phyloP scores from a whole-genome alignment of 2,329 filamentous ascomycete species.

The Bimuria novae-zelandiae region DNA sequence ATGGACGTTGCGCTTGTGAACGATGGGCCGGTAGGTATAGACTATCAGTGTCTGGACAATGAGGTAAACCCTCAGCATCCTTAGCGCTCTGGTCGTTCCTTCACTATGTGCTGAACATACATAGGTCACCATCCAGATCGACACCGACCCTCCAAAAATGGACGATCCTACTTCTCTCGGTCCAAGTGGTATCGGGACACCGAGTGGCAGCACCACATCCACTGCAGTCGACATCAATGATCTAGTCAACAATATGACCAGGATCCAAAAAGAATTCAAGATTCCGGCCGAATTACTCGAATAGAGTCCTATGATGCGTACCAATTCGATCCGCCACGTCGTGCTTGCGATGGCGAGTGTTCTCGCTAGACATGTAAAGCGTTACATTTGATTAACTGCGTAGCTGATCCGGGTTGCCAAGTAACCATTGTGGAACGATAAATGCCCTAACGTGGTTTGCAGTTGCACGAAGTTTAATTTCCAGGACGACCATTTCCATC shows the following conservation, averaged over 20 bases:
- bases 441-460: too few species aligned
- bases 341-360: too few species aligned
- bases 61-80: slow-evolving; percentile 54
- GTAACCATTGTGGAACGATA: too few species aligned
- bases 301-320: slow-evolving; percentile 14
- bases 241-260: slow-evolving; percentile 36
- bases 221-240: slow-evolving; percentile 33
- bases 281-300: slow-evolving; percentile 42
- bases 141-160: slow-evolving; percentile 52
- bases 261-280: slow-evolving; percentile 39
- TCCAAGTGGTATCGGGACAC: slow-evolving; percentile 15
- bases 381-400: too few species aligned
- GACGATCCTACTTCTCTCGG: slow-evolving; percentile 29
- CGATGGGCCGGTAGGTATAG: slow-evolving; percentile 72
- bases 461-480: too few species aligned
- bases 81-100: slow-evolving; percentile 1
- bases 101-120: slow-evolving; percentile 8
- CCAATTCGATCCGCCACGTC: too few species aligned
- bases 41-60: slow-evolving; percentile 61
- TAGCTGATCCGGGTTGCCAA: too few species aligned
- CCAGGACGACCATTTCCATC: neutral
- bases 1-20: slow-evolving; percentile 96
- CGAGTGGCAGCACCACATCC: slow-evolving; percentile 17
- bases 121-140: slow-evolving; percentile 56
- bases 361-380: too few species aligned